Percentiles rank a stretch among this genome's conserved stretches.
Conservation (phyloP, 176 grass and related monocot genomes). For the Panicum miliaceum region DNA sequence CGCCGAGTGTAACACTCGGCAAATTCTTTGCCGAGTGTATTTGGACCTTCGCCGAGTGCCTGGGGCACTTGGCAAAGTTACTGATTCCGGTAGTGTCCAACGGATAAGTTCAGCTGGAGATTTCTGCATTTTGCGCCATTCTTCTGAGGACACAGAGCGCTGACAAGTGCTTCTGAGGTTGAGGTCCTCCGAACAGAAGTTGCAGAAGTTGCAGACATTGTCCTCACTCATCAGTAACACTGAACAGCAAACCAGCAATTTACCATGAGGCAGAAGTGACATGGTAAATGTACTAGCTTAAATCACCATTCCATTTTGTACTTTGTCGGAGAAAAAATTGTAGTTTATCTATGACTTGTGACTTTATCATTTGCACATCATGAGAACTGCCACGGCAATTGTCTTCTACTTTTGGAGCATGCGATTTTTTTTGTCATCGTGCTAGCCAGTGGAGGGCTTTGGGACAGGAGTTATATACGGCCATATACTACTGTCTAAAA, state of each 20-base stretch:
- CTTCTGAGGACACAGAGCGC: slow-evolving; percentile 15
- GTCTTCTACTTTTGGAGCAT: not conserved
- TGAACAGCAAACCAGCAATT: not conserved
- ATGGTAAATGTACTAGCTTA: not conserved
- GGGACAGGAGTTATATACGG: too few species aligned
- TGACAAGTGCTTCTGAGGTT: slow-evolving; percentile 47
- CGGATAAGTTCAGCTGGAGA: slow-evolving; percentile 42
- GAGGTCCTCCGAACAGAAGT: slow-evolving; percentile 44
- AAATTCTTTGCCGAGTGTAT: too few species aligned
- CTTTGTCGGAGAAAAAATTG: not conserved
- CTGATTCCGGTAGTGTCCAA: too few species aligned
- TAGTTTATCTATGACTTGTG: not conserved
- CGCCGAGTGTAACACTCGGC: too few species aligned
- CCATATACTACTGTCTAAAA: too few species aligned
- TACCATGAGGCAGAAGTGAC: not conserved
- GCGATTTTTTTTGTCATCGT: not conserved
- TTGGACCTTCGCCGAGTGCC: too few species aligned
- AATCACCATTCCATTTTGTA: slow-evolving; percentile 9
- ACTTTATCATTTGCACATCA: not conserved
- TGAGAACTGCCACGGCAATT: not conserved
- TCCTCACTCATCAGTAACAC: not conserved
- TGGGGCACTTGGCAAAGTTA: too few species aligned
- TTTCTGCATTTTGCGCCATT: slow-evolving; percentile 7
- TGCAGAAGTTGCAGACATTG: slow-evolving; percentile 8
- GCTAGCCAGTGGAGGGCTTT: not conserved